Evolutionary conservation across 116 monocot species (phyloP), one percentile per base, ranked within the genome.

Genomic region (Papilionanthe hybrid): DNA sequence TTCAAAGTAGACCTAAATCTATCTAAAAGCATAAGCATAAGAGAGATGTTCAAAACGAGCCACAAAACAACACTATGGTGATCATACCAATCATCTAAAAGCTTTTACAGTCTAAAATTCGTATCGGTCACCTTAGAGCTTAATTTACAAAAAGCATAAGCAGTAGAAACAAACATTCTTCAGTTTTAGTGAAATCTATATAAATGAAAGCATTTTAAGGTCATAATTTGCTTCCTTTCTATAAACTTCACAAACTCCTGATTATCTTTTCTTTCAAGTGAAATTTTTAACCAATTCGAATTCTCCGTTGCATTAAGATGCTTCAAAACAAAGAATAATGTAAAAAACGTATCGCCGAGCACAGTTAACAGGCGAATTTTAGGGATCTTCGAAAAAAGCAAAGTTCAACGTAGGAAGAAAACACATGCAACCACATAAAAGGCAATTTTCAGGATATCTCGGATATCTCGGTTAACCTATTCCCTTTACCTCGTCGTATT

Each of bases 401-500:
- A 69, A 15, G 69, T 29, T 69, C 11, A 37, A 69, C 5, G 13
- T n/a, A n/a, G 8, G 0, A 22, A 73, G 43, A 22, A 5, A 9
- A 20, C 43, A 43, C 9, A 20, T 41, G 5, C 5, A 29, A 73
- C 8, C 20, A n/a, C 20, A 50, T 9, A 75, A 28, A 48, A 73
- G 9, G 41, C 7, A 49, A 75, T n/a, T 50, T 42, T 20, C 9
- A 50, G 5, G 29, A 50, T 12, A 75, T n/a, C n/a, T n/a, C n/a
- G n/a, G n/a, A n/a, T n/a, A n/a, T 50, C 20, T 44, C 73, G 5
- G 25, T 75, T 12, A 75, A 28, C 10, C 49, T 27, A 27, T 15
- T 75, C 8, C 41, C 13, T 25, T 53, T 86, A 96, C 96, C 91
- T 91, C 96, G 42, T 96, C 96, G 85, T 93, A 93, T 1, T 96